Evolutionary conservation across 1,284 basidiomycete species (phyloP), one percentile per base, ranked within the genome.

Genomic region (Erythrobasidium hasegawianum): DNA sequence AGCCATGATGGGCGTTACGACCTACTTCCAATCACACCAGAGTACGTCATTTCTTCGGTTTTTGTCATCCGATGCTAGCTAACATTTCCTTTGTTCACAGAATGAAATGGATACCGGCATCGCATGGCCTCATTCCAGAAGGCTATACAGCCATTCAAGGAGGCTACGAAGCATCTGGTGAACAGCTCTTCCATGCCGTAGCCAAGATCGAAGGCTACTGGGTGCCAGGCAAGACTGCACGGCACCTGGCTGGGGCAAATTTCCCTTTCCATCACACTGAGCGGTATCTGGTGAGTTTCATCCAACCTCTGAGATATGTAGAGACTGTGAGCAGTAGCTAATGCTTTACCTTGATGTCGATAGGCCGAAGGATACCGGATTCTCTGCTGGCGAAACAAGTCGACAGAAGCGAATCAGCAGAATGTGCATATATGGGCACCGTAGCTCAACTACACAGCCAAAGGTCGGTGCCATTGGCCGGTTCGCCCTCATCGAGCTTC

Each of bases 141-240:
- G 62, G 62, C 8, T 50, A 40, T 33, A 45, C 29, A 26, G 55
- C 62, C 14, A 58, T 65, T 11, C 62, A 65, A 65, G 62, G 55
- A 24, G 62, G 62, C 8, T 65, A 65, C 22, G 62, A 65, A 58
- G 62, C 57, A 27, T 65, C 62, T 4, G 62, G 62, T 9, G 55
- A 65, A 33, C 62, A 65, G 47, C 38, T 65, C 10, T 47, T 55
- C 47, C 62, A 65, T 41, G 62, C 62, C 16, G 24, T 65, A 18
- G 56, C 62, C 22, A 26, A 49, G 13, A 65, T 65, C 2, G 40
- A 65, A 13, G 56, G 56, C 14, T 58, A 50, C 24, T 65, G 62
- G 64, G 64, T 67, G 40, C 64, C 64, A 8, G 64, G 64, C 11
- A 67, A 67, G 58, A 67, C 64, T 2, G 64, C 54, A n/a, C 18